Base-by-base conservation (phyloP, 768 basidiomycete species). In the Podaxis sp. region DNA sequence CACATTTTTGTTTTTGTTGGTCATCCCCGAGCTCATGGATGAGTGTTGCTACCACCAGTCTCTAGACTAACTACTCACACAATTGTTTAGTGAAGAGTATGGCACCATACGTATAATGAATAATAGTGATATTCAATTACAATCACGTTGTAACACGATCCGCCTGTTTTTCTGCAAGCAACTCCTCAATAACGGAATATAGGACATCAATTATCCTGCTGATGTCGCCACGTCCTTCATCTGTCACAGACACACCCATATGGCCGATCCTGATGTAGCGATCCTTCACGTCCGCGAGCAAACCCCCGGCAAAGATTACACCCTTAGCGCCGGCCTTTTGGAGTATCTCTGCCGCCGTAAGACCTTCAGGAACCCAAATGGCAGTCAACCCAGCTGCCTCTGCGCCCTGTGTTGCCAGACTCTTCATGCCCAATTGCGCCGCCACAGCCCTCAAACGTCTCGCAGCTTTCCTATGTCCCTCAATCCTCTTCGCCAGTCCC, bases 371-470 rank as follows among this genome's bases (percentile, higher is more conserved):
- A 64, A 85, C 86, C 73, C 90, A 93, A 55, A 90, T 72, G 78
- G 93, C 94, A 4, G 88, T 90, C 94, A 96, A 94, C 33, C 94
- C 93, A 7, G 95, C 93, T 3, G 86, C 80, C 61, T 82, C 78
- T 4, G 78, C 77, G 2, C 82, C 74, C 29, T 80, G 78, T 5
- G 79, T 67, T 11, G 92, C 84, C 9, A 96, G 80, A 66, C 84
- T 82, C 66, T 76, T 83, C 69, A 95, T 79, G 3, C 93, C 93
- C 43, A 94, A 74, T 43, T 78, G 79, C 37, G 77, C 71, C 15
- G 86, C 85, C 3, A 85, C 80, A 22, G 82, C 74, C 75, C 90
- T 92, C 71, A 96, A 73, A 55, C 82, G 81, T 57, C 77, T 71
- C 65, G 86, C 87, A 4, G 83, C 85, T 57, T 83, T 83, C 54